Conservation (phyloP, 2,329 filamentous ascomycete genomes). For the Pseudogymnoascus sp. region DNA sequence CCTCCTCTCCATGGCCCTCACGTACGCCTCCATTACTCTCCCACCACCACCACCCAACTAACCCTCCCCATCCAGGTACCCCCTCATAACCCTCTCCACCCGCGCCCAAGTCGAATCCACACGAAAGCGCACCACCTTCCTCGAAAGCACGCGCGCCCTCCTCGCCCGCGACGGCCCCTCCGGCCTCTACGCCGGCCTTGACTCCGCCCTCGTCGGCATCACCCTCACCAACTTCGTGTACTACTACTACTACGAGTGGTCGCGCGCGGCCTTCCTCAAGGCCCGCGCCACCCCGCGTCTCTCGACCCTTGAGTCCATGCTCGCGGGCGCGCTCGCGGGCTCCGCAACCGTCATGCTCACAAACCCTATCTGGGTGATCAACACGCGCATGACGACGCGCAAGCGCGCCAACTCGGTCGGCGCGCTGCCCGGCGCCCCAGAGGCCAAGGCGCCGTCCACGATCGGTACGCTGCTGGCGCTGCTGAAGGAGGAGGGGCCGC, state of each 20-base stretch:
- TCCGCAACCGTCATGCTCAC: constrained; percentile 91
- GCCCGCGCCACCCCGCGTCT: constrained; percentile 71
- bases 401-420: constrained; percentile 44
- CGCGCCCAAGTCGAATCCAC: constrained; percentile 96
- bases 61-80: constrained; percentile 56
- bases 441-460: constrained; percentile 58
- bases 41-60: not conserved
- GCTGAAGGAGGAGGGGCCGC: constrained; percentile 73
- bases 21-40: constrained; percentile 45
- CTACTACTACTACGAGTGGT: constrained; percentile 99
- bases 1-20: constrained; percentile 90
- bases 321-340: constrained; percentile 87
- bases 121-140: constrained; percentile 76
- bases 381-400: constrained; percentile 94
- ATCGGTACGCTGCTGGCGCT: constrained; percentile 74
- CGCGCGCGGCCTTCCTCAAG: constrained; percentile 69
- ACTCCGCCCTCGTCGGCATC: constrained; percentile 93
- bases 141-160: constrained; percentile 76
- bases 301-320: constrained; percentile 87
- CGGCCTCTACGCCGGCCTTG: constrained; percentile 86
- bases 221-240: constrained; percentile 99
- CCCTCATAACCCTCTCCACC: constrained; percentile 93
- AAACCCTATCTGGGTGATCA: constrained; percentile 98
- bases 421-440: constrained; percentile 34
- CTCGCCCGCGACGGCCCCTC: constrained; percentile 82